A percentile compares a stretch with the other conserved stretches of the same genome.
These are phyloP conservation scores for Fusarium liriodendri DNA, from an alignment of 2,329 filamentous ascomycete genomes.

Conservation along the genomic window DNA sequence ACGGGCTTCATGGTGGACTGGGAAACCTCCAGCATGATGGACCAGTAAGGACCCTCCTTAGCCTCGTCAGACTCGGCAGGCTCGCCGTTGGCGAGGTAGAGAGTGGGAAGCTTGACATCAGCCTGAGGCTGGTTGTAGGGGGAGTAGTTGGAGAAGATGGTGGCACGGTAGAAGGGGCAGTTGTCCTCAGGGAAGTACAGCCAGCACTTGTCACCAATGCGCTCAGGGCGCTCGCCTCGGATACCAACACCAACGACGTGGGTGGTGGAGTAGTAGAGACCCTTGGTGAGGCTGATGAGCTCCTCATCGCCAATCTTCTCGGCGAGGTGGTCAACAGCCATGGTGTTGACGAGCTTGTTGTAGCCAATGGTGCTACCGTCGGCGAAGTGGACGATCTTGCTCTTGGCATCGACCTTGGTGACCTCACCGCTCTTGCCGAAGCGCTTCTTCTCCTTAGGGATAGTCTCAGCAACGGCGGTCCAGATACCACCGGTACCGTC, in stretches of 20 bases:
- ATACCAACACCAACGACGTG: slow-evolving; percentile 98
- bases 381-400: slow-evolving; percentile 83
- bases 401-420: slow-evolving; percentile 85
- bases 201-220: slow-evolving; percentile 99
- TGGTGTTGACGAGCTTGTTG: slow-evolving; percentile 93
- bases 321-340: slow-evolving; percentile 91
- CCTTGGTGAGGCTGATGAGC: slow-evolving; percentile 85
- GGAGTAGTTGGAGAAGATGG: slow-evolving; percentile 99
- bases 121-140: slow-evolving; percentile 94
- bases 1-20: slow-evolving; percentile 97
- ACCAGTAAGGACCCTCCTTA: slow-evolving; percentile 97
- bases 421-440: slow-evolving; percentile 90
- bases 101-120: slow-evolving; percentile 85
- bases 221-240: slow-evolving; percentile 89
- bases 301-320: slow-evolving; percentile 90
- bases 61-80: slow-evolving; percentile 78
- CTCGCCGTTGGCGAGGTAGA: slow-evolving; percentile 86
- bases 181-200: slow-evolving; percentile 99
- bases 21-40: slow-evolving; percentile 98
- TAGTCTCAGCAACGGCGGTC: slow-evolving; percentile 94
- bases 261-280: slow-evolving; percentile 95
- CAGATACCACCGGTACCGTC: slow-evolving; percentile 99
- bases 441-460: slow-evolving; percentile 90
- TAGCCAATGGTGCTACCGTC: slow-evolving; percentile 93
- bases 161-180: slow-evolving; percentile 99